phyloP scores from a whole-genome alignment of 306 rosid genomes.

The Purshia tridentata region DNA sequence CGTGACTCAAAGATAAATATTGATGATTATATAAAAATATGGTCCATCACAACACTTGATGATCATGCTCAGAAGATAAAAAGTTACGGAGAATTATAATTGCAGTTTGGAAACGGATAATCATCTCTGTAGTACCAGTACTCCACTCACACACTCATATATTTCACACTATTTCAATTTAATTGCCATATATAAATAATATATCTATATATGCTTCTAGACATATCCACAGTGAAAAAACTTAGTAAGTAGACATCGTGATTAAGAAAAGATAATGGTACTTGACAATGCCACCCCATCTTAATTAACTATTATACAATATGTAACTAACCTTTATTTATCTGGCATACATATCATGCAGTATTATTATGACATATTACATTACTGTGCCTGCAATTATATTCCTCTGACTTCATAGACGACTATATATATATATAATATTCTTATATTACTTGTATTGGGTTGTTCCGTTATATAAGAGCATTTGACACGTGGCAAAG shows the following conservation, averaged over 20 bases:
- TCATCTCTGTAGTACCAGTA: slow-evolving; percentile 15
- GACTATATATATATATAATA: neutral
- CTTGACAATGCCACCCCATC: slow-evolving; percentile 67
- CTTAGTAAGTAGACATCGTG: slow-evolving; percentile 51
- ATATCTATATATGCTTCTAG: slow-evolving; percentile 17
- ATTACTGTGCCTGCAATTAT: slow-evolving; percentile 26
- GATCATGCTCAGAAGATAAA: slow-evolving; percentile 25
- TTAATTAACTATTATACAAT: slow-evolving; percentile 14
- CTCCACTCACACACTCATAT: slow-evolving; percentile 1
- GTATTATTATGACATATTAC: slow-evolving; percentile 1
- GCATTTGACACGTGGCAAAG: slow-evolving; percentile 58
- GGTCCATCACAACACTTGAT: slow-evolving; percentile 43
- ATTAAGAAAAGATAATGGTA: slow-evolving; percentile 51
- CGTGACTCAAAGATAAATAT: slow-evolving; percentile 41
- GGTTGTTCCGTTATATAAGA: slow-evolving; percentile 33
- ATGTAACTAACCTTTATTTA: slow-evolving; percentile 21
- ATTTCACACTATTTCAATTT: neutral
- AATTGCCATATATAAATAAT: neutral
- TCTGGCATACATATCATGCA: slow-evolving; percentile 8
- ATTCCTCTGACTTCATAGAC: slow-evolving; percentile 21
- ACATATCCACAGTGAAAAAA: slow-evolving; percentile 18
- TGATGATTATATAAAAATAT: neutral
- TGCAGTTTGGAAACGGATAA: slow-evolving; percentile 25
- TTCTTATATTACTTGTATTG: slow-evolving; percentile 6
- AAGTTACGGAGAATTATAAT: slow-evolving; percentile 34